Evolutionary conservation across 441 rosid genomes (phyloP).

Genomic region (Aleurites moluccanus): DNA sequence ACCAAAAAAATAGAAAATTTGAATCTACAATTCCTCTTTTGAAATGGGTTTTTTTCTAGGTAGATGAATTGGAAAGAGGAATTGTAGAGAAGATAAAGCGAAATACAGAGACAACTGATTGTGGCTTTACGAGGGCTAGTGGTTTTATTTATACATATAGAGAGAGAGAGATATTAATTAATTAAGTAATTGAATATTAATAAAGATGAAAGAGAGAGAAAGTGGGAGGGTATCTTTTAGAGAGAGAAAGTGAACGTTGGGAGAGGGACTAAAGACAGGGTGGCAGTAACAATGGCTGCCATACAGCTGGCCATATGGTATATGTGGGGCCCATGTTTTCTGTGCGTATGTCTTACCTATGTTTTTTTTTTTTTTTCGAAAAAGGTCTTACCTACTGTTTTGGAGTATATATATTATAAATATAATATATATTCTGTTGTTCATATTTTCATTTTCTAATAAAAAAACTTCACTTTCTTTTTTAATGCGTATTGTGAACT

Average conservation of each 20-base stretch:
- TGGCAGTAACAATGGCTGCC: slow-evolving; percentile 17
- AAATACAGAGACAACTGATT: neutral
- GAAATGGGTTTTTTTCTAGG: neutral
- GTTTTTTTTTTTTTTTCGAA: too few species aligned
- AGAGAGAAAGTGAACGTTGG: slow-evolving; percentile 1
- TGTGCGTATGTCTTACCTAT: slow-evolving; percentile 18
- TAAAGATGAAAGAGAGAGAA: neutral
- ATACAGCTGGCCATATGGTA: slow-evolving; percentile 33
- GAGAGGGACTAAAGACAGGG: slow-evolving; percentile 7
- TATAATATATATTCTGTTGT: neutral
- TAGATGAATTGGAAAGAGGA: neutral
- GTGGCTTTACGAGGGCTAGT: neutral
- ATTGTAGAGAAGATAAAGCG: neutral
- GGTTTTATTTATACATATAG: neutral
- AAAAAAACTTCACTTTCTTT: neutral
- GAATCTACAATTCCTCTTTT: slow-evolving; percentile 5
- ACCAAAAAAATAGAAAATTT: neutral
- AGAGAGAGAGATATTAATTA: neutral
- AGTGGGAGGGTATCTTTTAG: neutral
- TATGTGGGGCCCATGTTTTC: slow-evolving; percentile 12
- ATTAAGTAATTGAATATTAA: neutral
- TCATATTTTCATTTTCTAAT: neutral
- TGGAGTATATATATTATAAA: too few species aligned
- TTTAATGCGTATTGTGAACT: too few species aligned
- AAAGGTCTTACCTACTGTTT: slow-evolving; percentile 19